Base-by-base conservation (phyloP, 306 rosid genomes). In the Urtica urens region DNA sequence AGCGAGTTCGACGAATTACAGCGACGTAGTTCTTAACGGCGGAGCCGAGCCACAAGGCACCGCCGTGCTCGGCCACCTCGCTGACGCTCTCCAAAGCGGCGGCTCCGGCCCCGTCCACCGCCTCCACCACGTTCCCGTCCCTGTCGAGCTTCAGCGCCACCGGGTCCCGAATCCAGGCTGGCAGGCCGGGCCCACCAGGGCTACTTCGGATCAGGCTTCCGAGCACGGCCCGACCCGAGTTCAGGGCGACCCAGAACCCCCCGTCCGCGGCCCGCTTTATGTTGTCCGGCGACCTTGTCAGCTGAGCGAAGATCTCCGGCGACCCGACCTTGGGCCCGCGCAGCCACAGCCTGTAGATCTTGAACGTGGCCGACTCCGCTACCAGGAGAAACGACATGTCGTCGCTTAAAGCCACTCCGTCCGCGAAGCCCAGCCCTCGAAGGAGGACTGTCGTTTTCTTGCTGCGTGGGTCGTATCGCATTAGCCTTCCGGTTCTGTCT, bases 371-470 rank as follows among this genome's bases (percentile, higher is more conserved):
- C 0, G 76, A 58, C 42, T 72, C 87, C 0, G 73, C 73, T 3
- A 78, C 17, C 5, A 78, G 49, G 30, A 82, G 59, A 47, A 75
- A 78, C 0, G 84, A 70, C 0, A 10, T 60, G 64, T 78, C 75
- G 13, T 58, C 40, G 65, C 74, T 82, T n/a, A 76, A 64, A 15
- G 84, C 93, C 38, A 82, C 73, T 2, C 93, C 87, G 18, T 82
- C 74, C 1, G 93, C 69, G 49, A 78, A 73, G 24, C 73, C 79
- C 18, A 82, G 54, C 20, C 59, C 74, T 2, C 42, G 31, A 21
- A 65, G 53, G 48, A 78, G 37, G 2, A 82, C 77, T 1, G 67
- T 59, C 13, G 69, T 78, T 23, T 51, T 20, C 44, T 71, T 52
- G 18, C 70, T 75, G 0, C 7, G 29, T 1, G 77, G 77, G 19